Evolutionary conservation across 108 stramenopile genomes (phyloP), one percentile per base, ranked within the genome.

Genomic region (Nannochloropsis oceanica): DNA sequence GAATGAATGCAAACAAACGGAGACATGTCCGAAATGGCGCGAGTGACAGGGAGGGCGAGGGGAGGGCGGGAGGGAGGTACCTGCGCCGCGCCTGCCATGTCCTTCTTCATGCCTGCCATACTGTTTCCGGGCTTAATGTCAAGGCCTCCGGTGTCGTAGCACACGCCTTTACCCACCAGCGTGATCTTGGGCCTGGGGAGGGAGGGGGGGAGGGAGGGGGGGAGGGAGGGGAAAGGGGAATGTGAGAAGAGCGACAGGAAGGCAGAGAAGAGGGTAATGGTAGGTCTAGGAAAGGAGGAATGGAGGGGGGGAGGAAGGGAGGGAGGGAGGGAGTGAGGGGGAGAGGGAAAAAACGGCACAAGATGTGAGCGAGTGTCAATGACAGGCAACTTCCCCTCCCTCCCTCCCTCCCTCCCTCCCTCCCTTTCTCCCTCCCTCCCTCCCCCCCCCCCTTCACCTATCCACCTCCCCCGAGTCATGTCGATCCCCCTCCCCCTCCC

Each of bases 101-200:
- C 92, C 84, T 90, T 90, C 86, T 92, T 92, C 91, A 92, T 90
- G 44, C 80, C 87, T 13, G 86, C 27, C 91, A 91, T 92, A 11
- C 83, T 84, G 26, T 81, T 73, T 20, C 87, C 87, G 26, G 91
- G 79, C 85, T 92, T 92, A 80, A 91, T 80, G 80, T 88, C 86
- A 20, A 91, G 86, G n/a, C 91, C 92, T 14, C 91, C 92, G 13
- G 91, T 91, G 79, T 92, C 92, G 84, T 89, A 92, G 27, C 86
- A 89, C 24, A 92, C 89, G 43, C 91, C 91, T 80, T 92, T 92
- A 13, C 92, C 92, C 59, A 92, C 89, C 1, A 92, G 81, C 13
- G 90, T 85, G 26, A 91, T 85, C 84, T n/a, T n/a, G n/a, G n/a
- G n/a, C n/a, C n/a, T n/a, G n/a, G n/a, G n/a, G n/a, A n/a, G n/a